Evolutionary conservation across 192 early-diverging fungal species (phyloP).

Genomic region (Irineochytrium annulatum): DNA sequence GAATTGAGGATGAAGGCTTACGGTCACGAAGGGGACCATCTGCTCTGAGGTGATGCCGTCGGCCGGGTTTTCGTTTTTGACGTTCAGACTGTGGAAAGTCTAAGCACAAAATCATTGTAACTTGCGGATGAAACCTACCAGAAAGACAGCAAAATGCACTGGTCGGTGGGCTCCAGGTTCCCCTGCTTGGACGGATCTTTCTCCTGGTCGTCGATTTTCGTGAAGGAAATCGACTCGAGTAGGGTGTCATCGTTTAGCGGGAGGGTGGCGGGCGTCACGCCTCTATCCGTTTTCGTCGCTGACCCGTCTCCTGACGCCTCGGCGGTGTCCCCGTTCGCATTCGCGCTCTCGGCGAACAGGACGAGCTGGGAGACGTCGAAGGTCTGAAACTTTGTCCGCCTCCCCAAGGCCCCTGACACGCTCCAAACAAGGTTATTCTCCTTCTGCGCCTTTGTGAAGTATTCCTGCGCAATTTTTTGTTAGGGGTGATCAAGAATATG

Average conservation of each 20-base stretch:
- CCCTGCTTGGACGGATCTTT: conserved; percentile 43
- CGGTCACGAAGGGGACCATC: conserved; percentile 89
- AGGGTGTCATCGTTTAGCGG: conserved; percentile 88
- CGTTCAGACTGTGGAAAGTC: conserved; percentile 63
- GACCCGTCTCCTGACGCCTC: conserved; percentile 1
- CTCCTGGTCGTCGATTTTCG: conserved; percentile 39
- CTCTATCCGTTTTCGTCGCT: conserved; percentile 1
- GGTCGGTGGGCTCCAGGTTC: conserved; percentile 76
- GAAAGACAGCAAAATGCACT: conserved; percentile 81
- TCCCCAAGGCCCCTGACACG: conserved; percentile 84
- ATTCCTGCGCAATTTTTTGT: conserved; percentile 22
- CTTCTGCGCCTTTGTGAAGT: conserved; percentile 71
- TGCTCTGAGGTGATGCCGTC: conserved; percentile 93
- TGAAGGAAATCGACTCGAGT: conserved; percentile 74
- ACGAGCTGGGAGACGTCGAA: conserved; percentile 89
- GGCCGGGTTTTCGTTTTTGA: conserved; percentile 90
- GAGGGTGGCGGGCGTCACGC: conserved; percentile 63
- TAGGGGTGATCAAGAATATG: not conserved
- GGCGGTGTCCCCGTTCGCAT: conserved; percentile 36
- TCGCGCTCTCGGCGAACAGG: conserved; percentile 74
- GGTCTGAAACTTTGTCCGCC: conserved; percentile 87
- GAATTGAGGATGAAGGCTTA: conserved; percentile 17
- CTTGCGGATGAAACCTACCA: conserved; percentile 18
- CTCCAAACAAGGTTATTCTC: conserved; percentile 77
- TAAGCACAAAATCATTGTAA: conserved; percentile 1